These are phyloP conservation scores for Echites panduratus DNA, from an alignment of 257 asterid genomes.

Conservation along the genomic window DNA sequence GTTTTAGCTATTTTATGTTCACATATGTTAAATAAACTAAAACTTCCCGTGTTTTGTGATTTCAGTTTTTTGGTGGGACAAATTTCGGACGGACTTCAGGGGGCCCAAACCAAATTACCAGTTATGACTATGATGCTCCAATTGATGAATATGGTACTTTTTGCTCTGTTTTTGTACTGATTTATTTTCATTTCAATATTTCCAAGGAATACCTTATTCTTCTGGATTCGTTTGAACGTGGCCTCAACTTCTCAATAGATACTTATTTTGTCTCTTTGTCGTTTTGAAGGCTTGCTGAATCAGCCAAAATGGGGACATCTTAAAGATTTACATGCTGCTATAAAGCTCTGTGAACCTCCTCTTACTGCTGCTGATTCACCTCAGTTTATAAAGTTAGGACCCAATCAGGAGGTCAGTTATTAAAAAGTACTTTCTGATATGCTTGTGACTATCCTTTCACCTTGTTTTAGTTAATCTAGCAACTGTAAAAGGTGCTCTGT, in stretches of 20 bases:
- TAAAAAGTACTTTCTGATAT: not conserved
- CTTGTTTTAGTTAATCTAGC: not conserved
- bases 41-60: conserved; percentile 25
- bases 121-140: conserved; percentile 97
- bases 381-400: conserved; percentile 75
- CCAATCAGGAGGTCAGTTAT: conserved; percentile 71
- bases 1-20: too few relatives aligned
- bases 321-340: conserved; percentile 83
- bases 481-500: not conserved
- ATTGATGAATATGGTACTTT: conserved; percentile 84
- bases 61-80: conserved; percentile 96
- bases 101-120: conserved; percentile 84
- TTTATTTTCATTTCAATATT: conserved; percentile 3
- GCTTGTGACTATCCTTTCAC: not conserved
- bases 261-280: conserved; percentile 4
- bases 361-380: conserved; percentile 67
- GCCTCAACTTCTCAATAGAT: not conserved
- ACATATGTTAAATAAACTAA: not conserved
- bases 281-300: conserved; percentile 62
- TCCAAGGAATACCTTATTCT: not conserved
- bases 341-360: conserved; percentile 94
- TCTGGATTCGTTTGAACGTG: not conserved
- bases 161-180: not conserved
- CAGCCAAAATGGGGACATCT: conserved; percentile 97
- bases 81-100: conserved; percentile 93